These are phyloP conservation scores for Mycena metata DNA, from an alignment of 768 basidiomycete species.

Conservation along the genomic window DNA sequence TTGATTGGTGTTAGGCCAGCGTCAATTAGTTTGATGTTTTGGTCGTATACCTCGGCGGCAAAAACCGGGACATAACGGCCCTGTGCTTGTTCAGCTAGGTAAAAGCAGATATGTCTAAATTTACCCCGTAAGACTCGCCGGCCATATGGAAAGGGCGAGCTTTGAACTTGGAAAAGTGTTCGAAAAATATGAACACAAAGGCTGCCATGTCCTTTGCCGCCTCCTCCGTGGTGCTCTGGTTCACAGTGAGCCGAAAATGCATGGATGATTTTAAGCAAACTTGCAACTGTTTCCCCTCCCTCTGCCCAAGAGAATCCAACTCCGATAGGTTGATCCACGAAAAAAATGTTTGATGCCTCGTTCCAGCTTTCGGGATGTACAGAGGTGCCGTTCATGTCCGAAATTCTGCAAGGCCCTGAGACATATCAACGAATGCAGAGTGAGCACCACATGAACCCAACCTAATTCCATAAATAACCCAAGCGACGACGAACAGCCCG, in stretches of 20 bases:
- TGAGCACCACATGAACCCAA: not conserved
- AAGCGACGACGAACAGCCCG: slow-evolving; percentile 58
- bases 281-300: slow-evolving; percentile 69
- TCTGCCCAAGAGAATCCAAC: slow-evolving; percentile 76
- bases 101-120: slow-evolving; percentile 29
- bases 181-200: slow-evolving; percentile 80
- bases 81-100: slow-evolving; percentile 40
- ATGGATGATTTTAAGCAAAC: not conserved
- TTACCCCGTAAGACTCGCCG: slow-evolving; percentile 67
- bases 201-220: slow-evolving; percentile 69
- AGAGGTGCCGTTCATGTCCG: slow-evolving; percentile 58
- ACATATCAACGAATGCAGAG: not conserved
- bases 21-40: slow-evolving; percentile 53
- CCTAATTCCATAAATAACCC: slow-evolving; percentile 84
- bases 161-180: slow-evolving; percentile 78
- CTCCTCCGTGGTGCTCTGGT: slow-evolving; percentile 9
- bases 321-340: slow-evolving; percentile 73
- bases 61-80: slow-evolving; percentile 67
- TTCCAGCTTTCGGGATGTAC: slow-evolving; percentile 77
- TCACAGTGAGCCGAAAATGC: not conserved
- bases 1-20: slow-evolving; percentile 65
- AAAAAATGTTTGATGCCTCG: slow-evolving; percentile 71
- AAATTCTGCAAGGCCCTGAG: slow-evolving; percentile 78
- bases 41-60: slow-evolving; percentile 62
- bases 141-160: slow-evolving; percentile 75